Base-by-base conservation (phyloP, 176 grass and related monocot species). In the Oryza nivara region DNA sequence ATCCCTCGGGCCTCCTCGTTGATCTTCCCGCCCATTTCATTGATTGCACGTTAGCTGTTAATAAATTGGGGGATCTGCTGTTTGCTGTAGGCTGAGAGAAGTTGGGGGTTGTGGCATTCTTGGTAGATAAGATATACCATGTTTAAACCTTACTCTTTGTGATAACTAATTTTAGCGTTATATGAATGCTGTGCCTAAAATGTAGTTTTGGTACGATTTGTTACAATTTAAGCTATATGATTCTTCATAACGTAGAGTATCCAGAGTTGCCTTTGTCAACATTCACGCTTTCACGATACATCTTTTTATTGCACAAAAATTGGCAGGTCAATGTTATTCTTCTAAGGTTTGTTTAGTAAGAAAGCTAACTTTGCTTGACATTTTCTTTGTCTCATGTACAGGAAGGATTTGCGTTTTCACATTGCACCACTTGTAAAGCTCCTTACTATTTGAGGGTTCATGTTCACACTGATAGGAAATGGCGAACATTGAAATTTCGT, bases 341-440 rank as follows among this genome's bases (percentile, higher is more conserved):
- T 13, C 75, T 54, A 58, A 77, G 32, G 6, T 76, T 85, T 34
- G 30, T 70, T 77, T 61, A 23, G n/a, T 43, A 81, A 68, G 17
- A 41, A 26, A 47, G 46, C 46, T 85, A 44, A 75, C 6, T 45
- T 58, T 28, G 51, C 9, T 61, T 75, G 32, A 28, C 70, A 13
- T 72, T 89, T 86, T 58, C 6, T 44, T 68, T n/a, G 54, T 58
- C 58, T 86, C 23, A 48, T 85, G 68, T 76, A 83, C 93, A 99
- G 97, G 97, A 99, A 72, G 97, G 97, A n/a, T 99, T 99, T 92
- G 97, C 97, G 61, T 99, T 99, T 91, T 91, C 93, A 36, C 97
- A 99, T 86, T 99, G 97, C 82, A 99, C 97, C 72, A 99, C 97
- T 74, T 99, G 97, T 92, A 99, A 99, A 85, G 91, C 93, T 84